These are phyloP conservation scores for Haematococcus lacustris DNA, from an alignment of 139 green algal species.

Conservation along the genomic window DNA sequence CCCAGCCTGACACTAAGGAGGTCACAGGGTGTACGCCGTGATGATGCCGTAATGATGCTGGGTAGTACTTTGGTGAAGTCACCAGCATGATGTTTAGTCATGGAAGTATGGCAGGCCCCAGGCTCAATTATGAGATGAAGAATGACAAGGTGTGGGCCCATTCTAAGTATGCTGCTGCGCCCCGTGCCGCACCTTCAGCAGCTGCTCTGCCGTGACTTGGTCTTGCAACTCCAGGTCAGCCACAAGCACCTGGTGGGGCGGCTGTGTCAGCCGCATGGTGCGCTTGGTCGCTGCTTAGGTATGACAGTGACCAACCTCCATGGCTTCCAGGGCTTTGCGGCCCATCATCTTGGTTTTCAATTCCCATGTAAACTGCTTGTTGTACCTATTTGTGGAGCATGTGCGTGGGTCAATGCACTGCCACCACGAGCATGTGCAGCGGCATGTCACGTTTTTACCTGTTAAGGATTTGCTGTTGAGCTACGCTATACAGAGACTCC, in stretches of 20 bases:
- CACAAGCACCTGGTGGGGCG: constrained; percentile 42
- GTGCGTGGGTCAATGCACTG: too few relatives aligned
- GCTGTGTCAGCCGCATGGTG: too few relatives aligned
- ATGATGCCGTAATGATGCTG: too few relatives aligned
- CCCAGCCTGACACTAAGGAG: too few relatives aligned
- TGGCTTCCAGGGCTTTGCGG: constrained; percentile 58
- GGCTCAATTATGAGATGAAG: too few relatives aligned
- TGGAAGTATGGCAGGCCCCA: too few relatives aligned
- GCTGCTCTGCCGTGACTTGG: constrained; percentile 9
- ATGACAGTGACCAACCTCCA: neutral
- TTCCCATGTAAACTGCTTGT: constrained; percentile 73
- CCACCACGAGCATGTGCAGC: too few relatives aligned
- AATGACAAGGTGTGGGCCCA: neutral
- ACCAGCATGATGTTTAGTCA: too few relatives aligned
- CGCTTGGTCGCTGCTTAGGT: too few relatives aligned
- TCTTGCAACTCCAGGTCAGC: constrained; percentile 38
- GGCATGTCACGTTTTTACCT: too few relatives aligned
- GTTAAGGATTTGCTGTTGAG: constrained; percentile 56
- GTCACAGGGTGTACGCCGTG: too few relatives aligned
- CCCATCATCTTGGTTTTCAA: constrained; percentile 67
- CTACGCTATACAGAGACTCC: constrained; percentile 34
- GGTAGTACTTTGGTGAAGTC: too few relatives aligned
- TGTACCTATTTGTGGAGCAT: constrained; percentile 29
- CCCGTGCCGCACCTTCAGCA: constrained; percentile 23
- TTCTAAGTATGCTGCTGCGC: neutral